These are phyloP conservation scores for Didymella pinodella DNA, from an alignment of 2,329 filamentous ascomycete species.

Conservation along the genomic window DNA sequence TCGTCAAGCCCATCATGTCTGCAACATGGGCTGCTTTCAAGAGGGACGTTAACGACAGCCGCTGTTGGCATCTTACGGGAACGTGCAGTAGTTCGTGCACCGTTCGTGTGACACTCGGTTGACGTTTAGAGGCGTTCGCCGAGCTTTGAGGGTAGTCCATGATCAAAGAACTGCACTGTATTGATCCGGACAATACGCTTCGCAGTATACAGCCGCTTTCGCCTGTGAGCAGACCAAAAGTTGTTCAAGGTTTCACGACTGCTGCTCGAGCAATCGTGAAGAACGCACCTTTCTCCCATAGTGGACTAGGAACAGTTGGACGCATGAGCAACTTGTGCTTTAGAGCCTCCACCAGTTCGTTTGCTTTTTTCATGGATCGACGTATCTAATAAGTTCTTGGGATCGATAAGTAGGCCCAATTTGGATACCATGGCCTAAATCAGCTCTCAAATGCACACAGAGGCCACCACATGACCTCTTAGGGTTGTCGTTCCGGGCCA, in stretches of 20 bases:
- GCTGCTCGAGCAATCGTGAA: background rate
- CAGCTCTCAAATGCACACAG: background rate
- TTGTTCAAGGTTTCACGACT: background rate
- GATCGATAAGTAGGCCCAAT: slow-evolving; percentile 1
- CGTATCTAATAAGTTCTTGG: background rate
- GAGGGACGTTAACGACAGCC: background rate
- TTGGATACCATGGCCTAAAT: background rate
- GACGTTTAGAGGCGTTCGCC: background rate
- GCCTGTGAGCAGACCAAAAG: background rate
- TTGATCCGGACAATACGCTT: background rate
- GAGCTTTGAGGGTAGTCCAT: background rate
- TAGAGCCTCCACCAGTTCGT: background rate
- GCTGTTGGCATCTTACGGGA: slow-evolving; percentile 1
- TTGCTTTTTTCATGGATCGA: background rate
- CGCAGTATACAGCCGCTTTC: background rate
- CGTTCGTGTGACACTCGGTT: slow-evolving; percentile 5
- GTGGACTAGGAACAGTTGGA: background rate
- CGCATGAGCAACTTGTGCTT: background rate
- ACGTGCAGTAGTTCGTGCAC: slow-evolving; percentile 11
- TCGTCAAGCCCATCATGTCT: background rate
- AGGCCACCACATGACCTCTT: background rate
- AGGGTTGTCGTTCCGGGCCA: background rate
- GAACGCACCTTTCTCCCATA: background rate
- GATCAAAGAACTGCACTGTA: background rate
- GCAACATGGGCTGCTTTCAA: background rate